Percentiles rank a stretch among this genome's conserved stretches.
Evolutionary conservation across 352 stramenopile species (phyloP).

Genomic region (Globisporangium spinosum): DNA sequence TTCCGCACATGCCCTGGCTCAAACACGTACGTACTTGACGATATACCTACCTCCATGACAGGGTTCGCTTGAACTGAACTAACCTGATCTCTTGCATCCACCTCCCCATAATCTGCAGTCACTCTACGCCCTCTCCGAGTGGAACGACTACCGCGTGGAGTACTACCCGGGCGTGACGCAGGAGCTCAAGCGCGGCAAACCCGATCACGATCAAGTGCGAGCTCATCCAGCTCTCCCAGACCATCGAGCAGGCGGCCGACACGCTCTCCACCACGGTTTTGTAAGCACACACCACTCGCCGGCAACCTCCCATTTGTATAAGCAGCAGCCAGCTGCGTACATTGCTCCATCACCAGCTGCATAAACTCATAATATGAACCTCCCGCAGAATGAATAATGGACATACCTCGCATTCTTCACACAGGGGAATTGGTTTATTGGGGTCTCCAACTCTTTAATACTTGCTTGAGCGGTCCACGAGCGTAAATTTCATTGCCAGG

Average conservation of each 20-base stretch:
- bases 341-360: background rate
- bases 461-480: constrained; percentile 66
- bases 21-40: constrained; percentile 58
- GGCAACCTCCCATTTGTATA: background rate
- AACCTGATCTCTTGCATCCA: background rate
- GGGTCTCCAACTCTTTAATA: constrained; percentile 23
- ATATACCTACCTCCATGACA: background rate
- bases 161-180: constrained; percentile 74
- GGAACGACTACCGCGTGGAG: constrained; percentile 76
- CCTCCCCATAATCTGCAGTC: constrained; percentile 26
- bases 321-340: background rate
- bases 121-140: constrained; percentile 81
- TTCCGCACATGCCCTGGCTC: constrained; percentile 74
- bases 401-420: background rate
- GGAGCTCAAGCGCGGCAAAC: constrained; percentile 66
- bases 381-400: background rate
- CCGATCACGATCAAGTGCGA: constrained; percentile 74
- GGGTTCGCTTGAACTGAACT: background rate
- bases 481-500: constrained; percentile 82
- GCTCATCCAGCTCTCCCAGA: constrained; percentile 71
- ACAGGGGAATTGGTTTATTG: background rate
- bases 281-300: constrained; percentile 14
- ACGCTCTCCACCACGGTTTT: constrained; percentile 58
- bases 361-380: background rate
- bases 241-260: constrained; percentile 72